Evolutionary conservation across 2,329 filamentous ascomycete species (phyloP).

Genomic region (Aspergillus tanneri): DNA sequence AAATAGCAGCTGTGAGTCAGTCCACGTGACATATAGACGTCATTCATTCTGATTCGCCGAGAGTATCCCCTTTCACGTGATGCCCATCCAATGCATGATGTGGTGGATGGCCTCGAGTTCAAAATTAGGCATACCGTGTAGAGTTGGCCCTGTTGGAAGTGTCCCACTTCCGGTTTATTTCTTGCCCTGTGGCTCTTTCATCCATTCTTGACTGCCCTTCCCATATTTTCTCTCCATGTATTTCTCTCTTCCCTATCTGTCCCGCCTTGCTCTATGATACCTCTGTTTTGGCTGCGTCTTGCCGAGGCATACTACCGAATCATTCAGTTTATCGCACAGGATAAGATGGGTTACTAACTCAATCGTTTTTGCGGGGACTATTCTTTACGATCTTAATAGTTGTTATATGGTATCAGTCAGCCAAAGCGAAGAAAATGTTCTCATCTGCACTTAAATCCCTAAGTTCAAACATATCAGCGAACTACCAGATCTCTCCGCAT

Average conservation of each 20-base stretch:
- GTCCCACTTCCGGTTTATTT: not conserved
- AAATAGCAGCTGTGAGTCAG: no score
- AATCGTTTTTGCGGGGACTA: not conserved
- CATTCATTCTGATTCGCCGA: no score
- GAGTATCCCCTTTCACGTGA: conserved; percentile 13
- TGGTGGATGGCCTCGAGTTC: conserved; percentile 4
- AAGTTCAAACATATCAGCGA: conserved; percentile 85
- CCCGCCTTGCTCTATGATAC: not conserved
- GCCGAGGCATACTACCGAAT: not conserved
- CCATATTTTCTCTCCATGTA: no score
- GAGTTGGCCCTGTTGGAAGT: conserved; percentile 1
- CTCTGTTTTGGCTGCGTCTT: conserved; percentile 3
- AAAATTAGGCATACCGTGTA: conserved; percentile 3
- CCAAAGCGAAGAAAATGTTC: conserved; percentile 61
- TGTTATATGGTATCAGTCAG: not conserved
- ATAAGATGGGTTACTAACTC: not conserved
- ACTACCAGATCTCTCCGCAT: conserved; percentile 78
- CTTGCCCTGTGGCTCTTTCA: not conserved
- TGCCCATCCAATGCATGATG: conserved; percentile 6
- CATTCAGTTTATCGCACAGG: not conserved
- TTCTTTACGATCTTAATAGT: not conserved
- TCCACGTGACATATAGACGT: no score
- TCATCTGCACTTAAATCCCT: conserved; percentile 92
- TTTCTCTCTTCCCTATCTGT: not conserved
- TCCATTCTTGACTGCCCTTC: not conserved